These are phyloP conservation scores for Trichomonascaceae sp. DNA, from an alignment of 1,139 yeast species.

Conservation along the genomic window DNA sequence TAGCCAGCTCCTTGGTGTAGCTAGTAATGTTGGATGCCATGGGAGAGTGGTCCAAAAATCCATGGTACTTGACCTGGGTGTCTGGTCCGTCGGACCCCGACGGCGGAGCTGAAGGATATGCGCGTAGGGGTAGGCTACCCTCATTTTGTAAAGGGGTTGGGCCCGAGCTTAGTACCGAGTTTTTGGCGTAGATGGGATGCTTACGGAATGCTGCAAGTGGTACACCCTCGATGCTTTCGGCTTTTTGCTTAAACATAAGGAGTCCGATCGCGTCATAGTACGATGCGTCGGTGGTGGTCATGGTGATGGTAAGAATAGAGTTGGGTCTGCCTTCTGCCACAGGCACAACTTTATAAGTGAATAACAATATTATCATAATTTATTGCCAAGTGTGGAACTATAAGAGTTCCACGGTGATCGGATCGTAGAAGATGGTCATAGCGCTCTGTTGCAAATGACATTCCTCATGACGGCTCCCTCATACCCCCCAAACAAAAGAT, in stretches of 20 bases:
- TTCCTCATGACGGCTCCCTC: no score
- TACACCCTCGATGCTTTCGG: constrained; percentile 27
- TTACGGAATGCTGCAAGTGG: constrained; percentile 12
- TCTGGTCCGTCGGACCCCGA: not conserved
- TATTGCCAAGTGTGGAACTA: no score
- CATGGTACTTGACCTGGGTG: not conserved
- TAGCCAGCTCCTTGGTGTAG: no score
- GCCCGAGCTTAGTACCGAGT: not conserved
- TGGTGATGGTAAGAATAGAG: constrained; percentile 2
- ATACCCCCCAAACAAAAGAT: no score
- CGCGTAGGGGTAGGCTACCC: no score
- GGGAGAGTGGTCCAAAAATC: not conserved
- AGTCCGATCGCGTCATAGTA: constrained; percentile 29
- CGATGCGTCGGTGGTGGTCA: constrained; percentile 13
- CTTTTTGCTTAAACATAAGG: constrained; percentile 29
- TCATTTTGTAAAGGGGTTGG: no score
- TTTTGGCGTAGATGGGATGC: not conserved
- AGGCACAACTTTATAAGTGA: no score
- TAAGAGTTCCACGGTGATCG: no score
- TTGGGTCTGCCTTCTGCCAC: no score
- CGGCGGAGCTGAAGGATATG: not conserved
- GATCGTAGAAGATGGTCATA: no score
- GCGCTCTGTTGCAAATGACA: no score
- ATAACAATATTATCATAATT: no score
- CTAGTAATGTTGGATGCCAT: not conserved